These are phyloP conservation scores for Neurospora terricola DNA, from an alignment of 495 filamentous ascomycete species.

Conservation along the genomic window DNA sequence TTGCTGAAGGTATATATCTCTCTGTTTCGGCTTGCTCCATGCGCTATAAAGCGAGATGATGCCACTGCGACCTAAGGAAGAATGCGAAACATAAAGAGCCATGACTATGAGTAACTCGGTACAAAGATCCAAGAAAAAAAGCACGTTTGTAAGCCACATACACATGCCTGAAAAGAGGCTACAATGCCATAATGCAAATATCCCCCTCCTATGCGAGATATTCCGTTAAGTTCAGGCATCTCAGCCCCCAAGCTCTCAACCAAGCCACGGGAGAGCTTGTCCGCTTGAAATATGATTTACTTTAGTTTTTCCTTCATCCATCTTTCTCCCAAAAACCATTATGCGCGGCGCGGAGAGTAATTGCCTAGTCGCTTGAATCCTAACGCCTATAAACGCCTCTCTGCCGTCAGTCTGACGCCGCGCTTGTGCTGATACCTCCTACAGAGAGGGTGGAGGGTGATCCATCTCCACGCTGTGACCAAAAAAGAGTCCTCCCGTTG, in stretches of 20 bases:
- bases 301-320: not conserved
- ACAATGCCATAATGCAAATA: not conserved
- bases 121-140: not conserved
- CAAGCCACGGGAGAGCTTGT: not conserved
- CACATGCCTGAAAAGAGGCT: not conserved
- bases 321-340: not conserved
- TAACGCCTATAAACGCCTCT: not conserved
- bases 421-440: not conserved
- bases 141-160: not conserved
- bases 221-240: not conserved
- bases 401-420: not conserved
- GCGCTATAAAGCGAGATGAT: too few relatives aligned
- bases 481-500: not conserved
- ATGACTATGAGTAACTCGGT: not conserved
- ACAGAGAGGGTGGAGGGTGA: not conserved
- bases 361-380: not conserved
- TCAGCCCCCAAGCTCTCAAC: not conserved
- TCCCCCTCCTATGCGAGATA: not conserved
- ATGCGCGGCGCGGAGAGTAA: not conserved
- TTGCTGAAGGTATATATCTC: not conserved
- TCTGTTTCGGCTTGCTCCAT: not conserved
- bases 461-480: not conserved
- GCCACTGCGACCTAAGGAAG: not conserved
- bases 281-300: not conserved
- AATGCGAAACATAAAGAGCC: not conserved